phyloP scores from a whole-genome alignment of 1,284 basidiomycete genomes.

The Irpex lacteus region DNA sequence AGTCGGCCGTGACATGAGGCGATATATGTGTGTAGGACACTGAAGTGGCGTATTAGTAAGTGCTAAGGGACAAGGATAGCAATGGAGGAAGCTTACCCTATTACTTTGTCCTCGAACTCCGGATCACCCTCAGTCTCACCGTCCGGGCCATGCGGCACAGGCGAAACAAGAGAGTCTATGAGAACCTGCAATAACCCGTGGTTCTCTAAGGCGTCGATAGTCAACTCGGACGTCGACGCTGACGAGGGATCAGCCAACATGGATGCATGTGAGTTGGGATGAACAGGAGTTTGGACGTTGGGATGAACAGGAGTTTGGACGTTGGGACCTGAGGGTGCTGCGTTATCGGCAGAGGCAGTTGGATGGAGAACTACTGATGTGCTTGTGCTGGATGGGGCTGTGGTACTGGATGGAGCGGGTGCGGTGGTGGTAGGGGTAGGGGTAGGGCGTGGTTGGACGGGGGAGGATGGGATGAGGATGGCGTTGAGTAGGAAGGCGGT shows the following conservation, averaged over 20 bases:
- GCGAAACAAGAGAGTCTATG: slow-evolving; percentile 42
- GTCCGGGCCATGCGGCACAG: slow-evolving; percentile 64
- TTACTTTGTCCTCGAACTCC: slow-evolving; percentile 81
- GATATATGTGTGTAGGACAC: slow-evolving; percentile 56
- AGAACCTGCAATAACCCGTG: slow-evolving; percentile 43
- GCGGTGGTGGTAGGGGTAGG: slow-evolving; percentile 1
- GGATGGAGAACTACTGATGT: slow-evolving; percentile 22
- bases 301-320: slow-evolving; percentile 46
- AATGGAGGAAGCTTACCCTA: slow-evolving; percentile 47
- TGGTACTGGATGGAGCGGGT: slow-evolving; percentile 11
- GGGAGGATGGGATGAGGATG: slow-evolving; percentile 61
- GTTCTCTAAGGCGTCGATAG: slow-evolving; percentile 47
- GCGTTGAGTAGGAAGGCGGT: slow-evolving; percentile 81
- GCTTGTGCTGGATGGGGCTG: neutral
- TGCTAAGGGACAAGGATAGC: neutral
- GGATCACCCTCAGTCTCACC: slow-evolving; percentile 69
- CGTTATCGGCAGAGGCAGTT: slow-evolving; percentile 49
- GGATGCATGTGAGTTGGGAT: slow-evolving; percentile 67
- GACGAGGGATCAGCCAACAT: slow-evolving; percentile 50
- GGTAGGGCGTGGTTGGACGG: slow-evolving; percentile 13
- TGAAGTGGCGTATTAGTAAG: slow-evolving; percentile 22
- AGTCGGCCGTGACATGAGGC: slow-evolving; percentile 42
- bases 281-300: slow-evolving; percentile 52
- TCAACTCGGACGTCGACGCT: slow-evolving; percentile 44
- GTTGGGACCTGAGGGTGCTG: neutral